These are phyloP conservation scores for Ailanthus altissimus DNA, from an alignment of 345 rosid genomes.

Conservation along the genomic window DNA sequence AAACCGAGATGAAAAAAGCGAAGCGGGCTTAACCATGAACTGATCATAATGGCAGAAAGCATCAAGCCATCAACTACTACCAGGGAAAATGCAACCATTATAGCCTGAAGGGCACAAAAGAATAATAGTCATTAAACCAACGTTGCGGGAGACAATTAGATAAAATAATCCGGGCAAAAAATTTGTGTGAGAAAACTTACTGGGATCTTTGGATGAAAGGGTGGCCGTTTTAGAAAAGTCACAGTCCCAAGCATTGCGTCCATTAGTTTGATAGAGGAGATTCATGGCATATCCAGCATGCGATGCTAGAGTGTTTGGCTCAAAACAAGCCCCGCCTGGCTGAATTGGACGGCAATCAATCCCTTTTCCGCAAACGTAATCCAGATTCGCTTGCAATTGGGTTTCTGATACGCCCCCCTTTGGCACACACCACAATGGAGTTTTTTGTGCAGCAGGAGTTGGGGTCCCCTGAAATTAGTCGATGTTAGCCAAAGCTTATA, in stretches of 20 bases:
- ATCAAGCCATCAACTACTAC: conserved; percentile 24
- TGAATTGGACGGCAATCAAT: conserved; percentile 71
- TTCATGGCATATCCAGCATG: conserved; percentile 96
- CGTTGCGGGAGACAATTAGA: neutral
- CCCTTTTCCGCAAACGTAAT: conserved; percentile 79
- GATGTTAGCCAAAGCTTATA: neutral
- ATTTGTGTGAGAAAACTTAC: conserved; percentile 36
- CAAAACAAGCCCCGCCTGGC: conserved; percentile 85
- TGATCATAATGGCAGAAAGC: too few species aligned
- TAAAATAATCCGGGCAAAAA: neutral
- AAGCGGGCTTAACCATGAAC: too few species aligned
- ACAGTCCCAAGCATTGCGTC: conserved; percentile 50
- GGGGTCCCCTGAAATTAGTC: conserved; percentile 28
- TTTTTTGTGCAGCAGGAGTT: conserved; percentile 17
- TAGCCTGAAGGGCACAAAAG: conserved; percentile 32
- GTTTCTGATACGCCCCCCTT: conserved; percentile 49
- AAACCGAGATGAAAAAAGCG: too few species aligned
- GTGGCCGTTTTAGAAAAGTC: conserved; percentile 65
- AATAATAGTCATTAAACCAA: neutral
- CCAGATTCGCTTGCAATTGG: conserved; percentile 71
- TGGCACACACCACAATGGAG: conserved; percentile 70
- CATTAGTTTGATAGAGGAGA: conserved; percentile 62
- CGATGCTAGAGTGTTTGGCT: conserved; percentile 64
- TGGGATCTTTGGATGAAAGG: conserved; percentile 70
- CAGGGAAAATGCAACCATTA: conserved; percentile 43